phyloP scores from a whole-genome alignment of 192 early-diverging fungal species.

The Coemansia sp. region DNA sequence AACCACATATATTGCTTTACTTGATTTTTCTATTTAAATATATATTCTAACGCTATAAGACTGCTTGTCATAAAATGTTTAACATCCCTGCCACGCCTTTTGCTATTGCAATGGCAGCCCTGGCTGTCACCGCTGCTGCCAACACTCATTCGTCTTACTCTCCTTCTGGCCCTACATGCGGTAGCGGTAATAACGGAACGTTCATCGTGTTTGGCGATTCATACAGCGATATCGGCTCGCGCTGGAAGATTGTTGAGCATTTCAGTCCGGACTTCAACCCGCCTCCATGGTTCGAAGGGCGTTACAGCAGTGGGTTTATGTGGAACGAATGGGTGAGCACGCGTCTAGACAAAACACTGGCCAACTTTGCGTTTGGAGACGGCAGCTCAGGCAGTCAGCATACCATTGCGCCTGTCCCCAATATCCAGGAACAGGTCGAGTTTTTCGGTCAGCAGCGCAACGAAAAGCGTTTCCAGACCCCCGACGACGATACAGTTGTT shows the following conservation, averaged over 20 bases:
- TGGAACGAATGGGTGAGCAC: slow-evolving; percentile 19
- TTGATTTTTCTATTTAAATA: neutral
- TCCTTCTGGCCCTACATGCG: slow-evolving; percentile 3
- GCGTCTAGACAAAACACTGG: slow-evolving; percentile 13
- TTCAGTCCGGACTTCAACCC: slow-evolving; percentile 12
- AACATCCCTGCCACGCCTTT: slow-evolving; percentile 2
- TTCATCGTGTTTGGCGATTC: slow-evolving; percentile 14
- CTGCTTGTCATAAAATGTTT: neutral
- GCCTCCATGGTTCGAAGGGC: slow-evolving; percentile 15
- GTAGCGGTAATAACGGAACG: slow-evolving; percentile 4
- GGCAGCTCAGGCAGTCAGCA: slow-evolving; percentile 5
- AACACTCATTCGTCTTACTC: neutral
- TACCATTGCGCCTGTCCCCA: slow-evolving; percentile 6
- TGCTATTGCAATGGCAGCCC: neutral
- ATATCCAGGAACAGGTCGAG: slow-evolving; percentile 7
- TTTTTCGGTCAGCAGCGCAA: slow-evolving; percentile 7
- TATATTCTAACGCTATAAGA: too few relatives aligned
- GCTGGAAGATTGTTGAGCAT: slow-evolving; percentile 11
- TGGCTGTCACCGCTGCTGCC: neutral
- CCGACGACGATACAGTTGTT: slow-evolving; percentile 7
- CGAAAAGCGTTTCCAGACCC: slow-evolving; percentile 6
- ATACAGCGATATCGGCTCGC: slow-evolving; percentile 13
- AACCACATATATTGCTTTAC: too few relatives aligned
- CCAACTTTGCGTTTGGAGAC: slow-evolving; percentile 18
- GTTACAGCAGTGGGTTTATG: slow-evolving; percentile 11